Evolutionary conservation across 108 stramenopile genomes (phyloP), one percentile per base, ranked within the genome.

Genomic region (Thalassiosira profunda): DNA sequence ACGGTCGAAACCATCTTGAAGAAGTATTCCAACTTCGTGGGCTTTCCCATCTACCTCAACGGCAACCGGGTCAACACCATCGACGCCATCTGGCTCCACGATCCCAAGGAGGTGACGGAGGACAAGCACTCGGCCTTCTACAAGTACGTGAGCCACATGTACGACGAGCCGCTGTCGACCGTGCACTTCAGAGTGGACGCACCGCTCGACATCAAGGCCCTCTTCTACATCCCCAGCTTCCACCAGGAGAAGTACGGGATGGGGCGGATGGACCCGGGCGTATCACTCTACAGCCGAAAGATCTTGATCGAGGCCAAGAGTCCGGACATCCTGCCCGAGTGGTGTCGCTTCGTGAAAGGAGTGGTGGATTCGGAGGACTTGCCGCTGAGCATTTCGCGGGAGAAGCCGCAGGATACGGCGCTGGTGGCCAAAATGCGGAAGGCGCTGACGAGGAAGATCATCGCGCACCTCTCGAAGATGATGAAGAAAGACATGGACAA

Each of bases 361-460:
- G 98, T 98, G 31, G 99, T 99, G 36, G 99, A 99, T 85, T 92
- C 88, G 47, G 98, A 99, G 84, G 99, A 99, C 70, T 83, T 99
- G 67, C 99, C 99, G 1, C 79, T 99, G 23, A 83, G 85, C 44
- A 84, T 99, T 26, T 97, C 97, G 30, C 85, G 99, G 36, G 99
- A 99, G 75, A 97, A 95, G 72, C 83, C 98, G 26, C 98, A 99
- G 85, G 99, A 99, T 89, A 75, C 91, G 2, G 86, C 87, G n/a
- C 71, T 99, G 14, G 84, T 99, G 63, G 57, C 36, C 17, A 96
- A 94, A 58, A 84, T 99, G 58, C 83, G 87, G 48, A 91, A 87
- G 58, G 97, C 94, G 0, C 67, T 99, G 58, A 97, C 93, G 35
- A 84, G 97, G 17, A 96, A 95, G 72, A 77, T 98, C 41, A 74